Evolutionary conservation across 1,284 basidiomycete species (phyloP).

Genomic region (Stereum hirsutum): DNA sequence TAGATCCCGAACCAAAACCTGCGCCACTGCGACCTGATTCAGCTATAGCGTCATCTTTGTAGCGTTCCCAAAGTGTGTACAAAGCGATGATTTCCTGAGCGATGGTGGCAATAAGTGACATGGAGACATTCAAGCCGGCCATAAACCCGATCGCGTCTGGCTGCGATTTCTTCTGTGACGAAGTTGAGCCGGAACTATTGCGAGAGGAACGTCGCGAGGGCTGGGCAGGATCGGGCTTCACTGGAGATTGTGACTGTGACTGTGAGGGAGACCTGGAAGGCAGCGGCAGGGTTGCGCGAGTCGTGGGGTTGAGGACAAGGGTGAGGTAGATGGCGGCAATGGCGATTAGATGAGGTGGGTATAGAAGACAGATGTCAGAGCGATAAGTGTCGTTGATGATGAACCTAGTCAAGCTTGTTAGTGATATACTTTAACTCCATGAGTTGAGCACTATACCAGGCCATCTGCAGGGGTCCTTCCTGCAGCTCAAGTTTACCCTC

Average conservation of each 20-base stretch:
- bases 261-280: conserved; percentile 12
- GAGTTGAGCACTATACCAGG: conserved; percentile 42
- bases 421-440: neutral
- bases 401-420: conserved; percentile 48
- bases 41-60: conserved; percentile 46
- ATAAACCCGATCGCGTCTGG: conserved; percentile 79
- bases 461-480: conserved; percentile 62
- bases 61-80: conserved; percentile 83
- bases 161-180: conserved; percentile 25
- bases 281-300: conserved; percentile 29
- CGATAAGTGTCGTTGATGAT: conserved; percentile 95
- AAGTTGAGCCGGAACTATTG: conserved; percentile 16
- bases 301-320: conserved; percentile 57
- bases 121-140: conserved; percentile 77
- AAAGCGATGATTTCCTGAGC: conserved; percentile 85
- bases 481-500: conserved; percentile 60
- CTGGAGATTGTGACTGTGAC: conserved; percentile 5
- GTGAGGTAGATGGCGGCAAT: conserved; percentile 86
- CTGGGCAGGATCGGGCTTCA: conserved; percentile 11
- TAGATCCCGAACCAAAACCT: conserved; percentile 6
- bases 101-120: conserved; percentile 77
- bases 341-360: conserved; percentile 92
- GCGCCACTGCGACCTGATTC: conserved; percentile 14
- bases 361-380: conserved; percentile 81
- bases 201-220: conserved; percentile 47